phyloP scores from a whole-genome alignment of 345 rosid genomes.

The Pistacia vera region DNA sequence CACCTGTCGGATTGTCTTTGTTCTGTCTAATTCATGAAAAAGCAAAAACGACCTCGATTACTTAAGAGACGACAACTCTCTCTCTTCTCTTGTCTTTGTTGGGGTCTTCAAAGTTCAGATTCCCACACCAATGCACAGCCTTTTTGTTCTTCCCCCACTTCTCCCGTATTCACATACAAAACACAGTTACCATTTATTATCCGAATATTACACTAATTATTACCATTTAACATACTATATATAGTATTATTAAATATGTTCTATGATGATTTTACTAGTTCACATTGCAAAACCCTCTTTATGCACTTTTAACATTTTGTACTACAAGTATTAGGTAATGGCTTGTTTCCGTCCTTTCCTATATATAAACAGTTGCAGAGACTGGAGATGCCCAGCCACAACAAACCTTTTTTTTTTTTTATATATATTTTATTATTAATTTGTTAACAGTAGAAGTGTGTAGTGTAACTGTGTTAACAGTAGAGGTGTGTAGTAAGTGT shows the following conservation, averaged over 20 bases:
- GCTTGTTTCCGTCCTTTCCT: neutral
- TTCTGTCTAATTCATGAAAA: neutral
- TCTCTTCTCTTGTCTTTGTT: neutral
- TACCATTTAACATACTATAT: too few relatives aligned
- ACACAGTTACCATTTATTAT: neutral
- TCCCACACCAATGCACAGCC: neutral
- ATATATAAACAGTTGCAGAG: neutral
- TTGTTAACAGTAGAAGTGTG: neutral
- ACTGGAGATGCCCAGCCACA: neutral
- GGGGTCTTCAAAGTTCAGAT: neutral
- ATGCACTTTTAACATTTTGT: neutral
- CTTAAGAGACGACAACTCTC: neutral
- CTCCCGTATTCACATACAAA: neutral
- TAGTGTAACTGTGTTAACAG: neutral
- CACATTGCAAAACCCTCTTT: too few relatives aligned
- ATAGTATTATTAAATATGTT: too few relatives aligned
- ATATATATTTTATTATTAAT: neutral
- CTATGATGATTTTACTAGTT: too few relatives aligned
- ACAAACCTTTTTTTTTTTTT: neutral
- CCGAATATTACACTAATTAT: neutral
- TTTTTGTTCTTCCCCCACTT: constrained; percentile 3
- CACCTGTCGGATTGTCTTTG: neutral
- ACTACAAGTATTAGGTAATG: neutral
- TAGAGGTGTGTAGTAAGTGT: too few relatives aligned
- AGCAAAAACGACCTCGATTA: neutral